Conservation (phyloP, 352 stramenopile species). For the Phytophthora constricta region DNA sequence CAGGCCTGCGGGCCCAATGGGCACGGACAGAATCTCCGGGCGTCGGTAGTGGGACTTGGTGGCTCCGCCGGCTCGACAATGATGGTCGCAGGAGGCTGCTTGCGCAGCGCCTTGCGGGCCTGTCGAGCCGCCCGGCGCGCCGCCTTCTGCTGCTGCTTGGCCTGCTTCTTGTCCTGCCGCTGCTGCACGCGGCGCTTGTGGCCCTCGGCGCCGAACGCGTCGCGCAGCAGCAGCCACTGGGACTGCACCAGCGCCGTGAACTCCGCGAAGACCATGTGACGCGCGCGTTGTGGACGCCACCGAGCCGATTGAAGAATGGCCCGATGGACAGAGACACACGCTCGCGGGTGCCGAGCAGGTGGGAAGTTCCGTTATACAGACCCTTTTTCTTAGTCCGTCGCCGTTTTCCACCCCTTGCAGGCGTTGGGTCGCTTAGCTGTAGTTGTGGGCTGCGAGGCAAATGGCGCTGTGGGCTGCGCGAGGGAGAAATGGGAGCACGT, state of each 20-base stretch:
- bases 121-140: slow-evolving; percentile 34
- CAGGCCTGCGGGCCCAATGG: slow-evolving; percentile 3
- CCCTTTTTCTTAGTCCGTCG: slow-evolving; percentile 2
- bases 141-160: slow-evolving; percentile 43
- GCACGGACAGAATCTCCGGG: slow-evolving; percentile 5
- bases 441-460: background rate
- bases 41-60: slow-evolving; percentile 7
- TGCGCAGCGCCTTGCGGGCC: slow-evolving; percentile 32
- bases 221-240: slow-evolving; percentile 42
- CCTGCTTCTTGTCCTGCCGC: slow-evolving; percentile 40
- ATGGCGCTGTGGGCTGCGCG: background rate
- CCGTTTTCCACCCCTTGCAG: no score
- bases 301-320: background rate
- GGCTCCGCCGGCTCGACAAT: slow-evolving; percentile 24
- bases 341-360: background rate
- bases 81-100: slow-evolving; percentile 26
- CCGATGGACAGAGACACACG: background rate
- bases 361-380: background rate
- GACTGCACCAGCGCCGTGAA: slow-evolving; percentile 43
- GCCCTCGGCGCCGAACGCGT: slow-evolving; percentile 24
- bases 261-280: slow-evolving; percentile 45
- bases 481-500: background rate
- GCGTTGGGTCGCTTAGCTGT: background rate
- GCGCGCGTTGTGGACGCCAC: slow-evolving; percentile 7
- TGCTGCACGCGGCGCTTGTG: slow-evolving; percentile 34